These are phyloP conservation scores for Pseudocercospora eumusae DNA, from an alignment of 2,329 filamentous ascomycete species.

Conservation along the genomic window DNA sequence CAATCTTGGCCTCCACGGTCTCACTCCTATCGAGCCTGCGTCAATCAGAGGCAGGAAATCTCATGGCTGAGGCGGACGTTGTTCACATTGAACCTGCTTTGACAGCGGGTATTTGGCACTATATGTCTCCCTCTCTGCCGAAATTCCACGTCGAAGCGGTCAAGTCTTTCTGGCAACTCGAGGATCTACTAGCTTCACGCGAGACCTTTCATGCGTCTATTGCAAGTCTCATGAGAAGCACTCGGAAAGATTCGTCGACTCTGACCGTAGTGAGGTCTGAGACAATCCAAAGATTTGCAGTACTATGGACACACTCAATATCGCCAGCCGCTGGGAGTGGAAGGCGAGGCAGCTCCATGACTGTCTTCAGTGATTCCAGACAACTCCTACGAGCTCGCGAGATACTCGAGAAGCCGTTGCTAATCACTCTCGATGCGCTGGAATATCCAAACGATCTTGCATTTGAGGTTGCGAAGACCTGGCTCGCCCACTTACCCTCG, in stretches of 20 bases:
- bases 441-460: constrained; percentile 70
- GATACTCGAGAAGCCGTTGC: constrained; percentile 77
- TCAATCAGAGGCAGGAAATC: constrained; percentile 6
- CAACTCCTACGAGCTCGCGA: constrained; percentile 40
- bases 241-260: not conserved
- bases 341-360: constrained; percentile 36
- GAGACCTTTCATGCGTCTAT: constrained; percentile 30
- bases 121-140: constrained; percentile 76
- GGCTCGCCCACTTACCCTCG: constrained; percentile 67
- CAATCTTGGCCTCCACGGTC: constrained; percentile 29
- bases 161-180: constrained; percentile 80
- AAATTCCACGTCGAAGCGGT: constrained; percentile 96
- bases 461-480: constrained; percentile 74
- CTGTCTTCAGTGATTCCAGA: constrained; percentile 30
- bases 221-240: constrained; percentile 15
- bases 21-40: constrained; percentile 23
- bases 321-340: constrained; percentile 30
- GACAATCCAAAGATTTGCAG: constrained; percentile 67
- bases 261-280: constrained; percentile 45
- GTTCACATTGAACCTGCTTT: constrained; percentile 67
- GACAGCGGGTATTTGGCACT: constrained; percentile 73
- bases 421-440: constrained; percentile 78
- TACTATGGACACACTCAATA: constrained; percentile 77
- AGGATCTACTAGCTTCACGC: constrained; percentile 45
- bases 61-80: constrained; percentile 47